A percentile compares a stretch with the other conserved stretches of the same genome.
Evolutionary conservation across 306 rosid species (phyloP).

Genomic region (Alnus rubra): DNA sequence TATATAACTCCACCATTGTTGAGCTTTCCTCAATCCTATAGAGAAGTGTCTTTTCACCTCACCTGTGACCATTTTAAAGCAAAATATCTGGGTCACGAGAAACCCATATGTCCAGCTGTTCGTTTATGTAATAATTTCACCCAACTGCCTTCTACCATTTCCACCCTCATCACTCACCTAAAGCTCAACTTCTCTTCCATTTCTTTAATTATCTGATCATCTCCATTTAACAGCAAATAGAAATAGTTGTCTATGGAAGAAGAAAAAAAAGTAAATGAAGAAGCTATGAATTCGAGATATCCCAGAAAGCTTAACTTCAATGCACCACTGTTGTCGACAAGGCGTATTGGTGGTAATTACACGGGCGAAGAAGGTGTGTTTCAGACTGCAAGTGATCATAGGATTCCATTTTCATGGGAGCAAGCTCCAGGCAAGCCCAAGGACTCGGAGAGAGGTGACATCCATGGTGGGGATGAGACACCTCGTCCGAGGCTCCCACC

Average conservation of each 20-base stretch:
- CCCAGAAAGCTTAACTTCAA: slow-evolving; percentile 68
- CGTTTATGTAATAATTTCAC: slow-evolving; percentile 37
- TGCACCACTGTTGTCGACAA: slow-evolving; percentile 69
- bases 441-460: slow-evolving; percentile 22
- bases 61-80: slow-evolving; percentile 52
- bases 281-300: slow-evolving; percentile 37
- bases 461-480: slow-evolving; percentile 22
- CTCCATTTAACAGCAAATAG: neutral
- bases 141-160: slow-evolving; percentile 33
- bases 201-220: neutral
- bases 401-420: slow-evolving; percentile 92
- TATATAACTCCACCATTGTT: neutral
- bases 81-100: slow-evolving; percentile 49
- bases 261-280: slow-evolving; percentile 2
- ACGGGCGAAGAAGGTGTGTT: slow-evolving; percentile 12
- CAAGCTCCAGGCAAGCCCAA: slow-evolving; percentile 73
- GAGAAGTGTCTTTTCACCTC: slow-evolving; percentile 30
- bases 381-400: slow-evolving; percentile 34
- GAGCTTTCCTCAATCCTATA: slow-evolving; percentile 12
- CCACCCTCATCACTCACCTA: slow-evolving; percentile 21
- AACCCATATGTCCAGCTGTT: slow-evolving; percentile 51
- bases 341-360: slow-evolving; percentile 38
- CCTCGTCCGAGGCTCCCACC: slow-evolving; percentile 69
- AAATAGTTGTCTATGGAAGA: slow-evolving; percentile 21
- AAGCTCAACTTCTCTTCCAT: neutral